phyloP scores from a whole-genome alignment of 2,329 filamentous ascomycete genomes.

The Dactylellina drechsleri region DNA sequence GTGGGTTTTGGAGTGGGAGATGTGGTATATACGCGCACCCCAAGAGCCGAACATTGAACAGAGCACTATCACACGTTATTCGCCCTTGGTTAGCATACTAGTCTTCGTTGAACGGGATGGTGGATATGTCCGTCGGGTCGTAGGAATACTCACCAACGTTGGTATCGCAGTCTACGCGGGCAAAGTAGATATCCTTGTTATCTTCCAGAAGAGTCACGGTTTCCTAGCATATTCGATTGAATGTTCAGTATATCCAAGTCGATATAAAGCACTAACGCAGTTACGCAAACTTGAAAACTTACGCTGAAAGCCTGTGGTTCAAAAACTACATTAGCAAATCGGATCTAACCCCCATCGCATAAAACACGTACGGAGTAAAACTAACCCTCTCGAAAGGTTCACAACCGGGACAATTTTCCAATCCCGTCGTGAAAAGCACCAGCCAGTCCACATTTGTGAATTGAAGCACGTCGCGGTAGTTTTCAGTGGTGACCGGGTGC shows the following conservation, averaged over 20 bases:
- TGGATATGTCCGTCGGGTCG: not conserved
- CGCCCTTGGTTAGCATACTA: not conserved
- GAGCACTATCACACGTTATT: constrained; percentile 18
- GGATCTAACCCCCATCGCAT: too few relatives aligned
- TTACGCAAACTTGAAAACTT: too few relatives aligned
- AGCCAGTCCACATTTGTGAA: constrained; percentile 41
- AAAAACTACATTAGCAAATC: too few relatives aligned
- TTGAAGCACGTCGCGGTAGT: constrained; percentile 22
- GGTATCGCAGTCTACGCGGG: constrained; percentile 32
- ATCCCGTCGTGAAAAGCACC: constrained; percentile 33
- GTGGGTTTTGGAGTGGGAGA: constrained; percentile 24
- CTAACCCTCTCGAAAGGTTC: constrained; percentile 36
- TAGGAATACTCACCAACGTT: constrained; percentile 9
- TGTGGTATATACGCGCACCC: constrained; percentile 43
- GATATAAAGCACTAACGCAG: too few relatives aligned
- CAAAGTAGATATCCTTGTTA: constrained; percentile 41
- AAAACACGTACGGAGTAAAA: too few relatives aligned
- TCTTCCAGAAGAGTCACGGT: constrained; percentile 18
- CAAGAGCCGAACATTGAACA: constrained; percentile 44
- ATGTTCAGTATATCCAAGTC: not conserved
- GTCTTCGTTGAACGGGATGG: not conserved
- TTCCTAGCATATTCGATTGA: constrained; percentile 9
- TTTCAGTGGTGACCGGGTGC: constrained; percentile 6
- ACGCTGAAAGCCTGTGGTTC: too few relatives aligned
- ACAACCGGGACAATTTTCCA: constrained; percentile 47